These are phyloP conservation scores for Boletus subparvulus DNA, from an alignment of 768 basidiomycete genomes.

Conservation along the genomic window DNA sequence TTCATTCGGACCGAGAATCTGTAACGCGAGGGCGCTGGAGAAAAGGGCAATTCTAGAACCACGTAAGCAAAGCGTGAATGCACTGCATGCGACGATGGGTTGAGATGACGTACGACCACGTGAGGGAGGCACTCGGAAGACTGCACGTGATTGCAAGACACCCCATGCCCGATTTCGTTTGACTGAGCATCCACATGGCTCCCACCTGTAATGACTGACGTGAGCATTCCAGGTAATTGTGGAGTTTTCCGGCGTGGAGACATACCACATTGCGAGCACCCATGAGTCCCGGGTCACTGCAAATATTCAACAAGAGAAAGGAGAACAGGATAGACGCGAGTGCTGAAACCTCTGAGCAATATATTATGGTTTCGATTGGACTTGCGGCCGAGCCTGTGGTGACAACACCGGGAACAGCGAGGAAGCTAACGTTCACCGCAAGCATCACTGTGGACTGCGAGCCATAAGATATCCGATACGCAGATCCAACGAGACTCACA, in stretches of 20 bases:
- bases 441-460: conserved; percentile 19
- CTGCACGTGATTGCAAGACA: conserved; percentile 14
- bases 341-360: conserved; percentile 12
- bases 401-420: conserved; percentile 10
- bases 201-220: background rate
- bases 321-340: conserved; percentile 15
- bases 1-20: background rate
- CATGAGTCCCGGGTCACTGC: conserved; percentile 6
- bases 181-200: conserved; percentile 1
- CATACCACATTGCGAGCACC: conserved; percentile 5
- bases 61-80: background rate
- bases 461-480: background rate
- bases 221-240: background rate
- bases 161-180: conserved; percentile 1
- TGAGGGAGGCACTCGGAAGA: conserved; percentile 10
- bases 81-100: no score
- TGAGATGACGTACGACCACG: conserved; percentile 14
- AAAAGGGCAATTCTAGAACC: conserved; percentile 9
- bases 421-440: conserved; percentile 17
- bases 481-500: background rate
- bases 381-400: background rate
- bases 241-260: background rate
- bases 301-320: conserved; percentile 8
- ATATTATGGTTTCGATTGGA: conserved; percentile 7
- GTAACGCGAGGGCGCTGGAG: background rate